phyloP scores from a whole-genome alignment of 305 asterid species.

The Caryopteris hybrid region DNA sequence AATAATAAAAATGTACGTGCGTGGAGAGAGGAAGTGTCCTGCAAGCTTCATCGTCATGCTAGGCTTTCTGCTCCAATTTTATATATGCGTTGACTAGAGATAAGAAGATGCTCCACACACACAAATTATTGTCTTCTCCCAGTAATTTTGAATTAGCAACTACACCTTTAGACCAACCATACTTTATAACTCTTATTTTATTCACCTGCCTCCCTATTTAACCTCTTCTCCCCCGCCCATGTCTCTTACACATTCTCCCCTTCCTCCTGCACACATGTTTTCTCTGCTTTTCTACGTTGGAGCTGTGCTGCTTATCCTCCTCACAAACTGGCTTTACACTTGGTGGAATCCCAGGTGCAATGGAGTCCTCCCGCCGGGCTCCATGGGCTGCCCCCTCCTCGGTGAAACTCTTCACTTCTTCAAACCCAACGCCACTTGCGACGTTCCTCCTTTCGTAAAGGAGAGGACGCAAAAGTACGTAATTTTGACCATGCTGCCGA shows the following conservation, averaged over 20 bases:
- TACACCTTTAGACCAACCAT: conserved; percentile 56
- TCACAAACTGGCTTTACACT: conserved; percentile 53
- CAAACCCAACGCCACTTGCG: conserved; percentile 42
- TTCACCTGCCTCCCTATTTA: conserved; percentile 54
- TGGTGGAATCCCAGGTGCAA: conserved; percentile 74
- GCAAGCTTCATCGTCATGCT: conserved; percentile 53
- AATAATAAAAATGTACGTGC: too few relatives aligned
- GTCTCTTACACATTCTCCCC: too few relatives aligned
- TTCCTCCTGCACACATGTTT: conserved; percentile 36
- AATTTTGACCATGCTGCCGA: too few relatives aligned
- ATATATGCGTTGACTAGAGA: conserved; percentile 54
- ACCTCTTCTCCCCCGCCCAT: too few relatives aligned
- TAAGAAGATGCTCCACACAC: conserved; percentile 33
- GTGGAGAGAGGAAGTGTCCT: conserved; percentile 28
- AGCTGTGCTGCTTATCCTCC: conserved; percentile 21
- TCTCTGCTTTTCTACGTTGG: conserved; percentile 30
- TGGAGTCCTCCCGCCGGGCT: conserved; percentile 75
- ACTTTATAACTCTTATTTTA: conserved; percentile 29
- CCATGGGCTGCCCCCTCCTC: conserved; percentile 85
- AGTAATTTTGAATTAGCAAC: conserved; percentile 33
- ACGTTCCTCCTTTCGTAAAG: conserved; percentile 63
- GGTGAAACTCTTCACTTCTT: conserved; percentile 70
- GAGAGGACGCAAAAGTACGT: conserved; percentile 68
- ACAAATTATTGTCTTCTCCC: conserved; percentile 39
- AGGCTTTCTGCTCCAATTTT: conserved; percentile 37